Percentiles rank a stretch among this genome's conserved stretches.
Conservation (phyloP, 257 asterid genomes). For the Paulownia fortunei region DNA sequence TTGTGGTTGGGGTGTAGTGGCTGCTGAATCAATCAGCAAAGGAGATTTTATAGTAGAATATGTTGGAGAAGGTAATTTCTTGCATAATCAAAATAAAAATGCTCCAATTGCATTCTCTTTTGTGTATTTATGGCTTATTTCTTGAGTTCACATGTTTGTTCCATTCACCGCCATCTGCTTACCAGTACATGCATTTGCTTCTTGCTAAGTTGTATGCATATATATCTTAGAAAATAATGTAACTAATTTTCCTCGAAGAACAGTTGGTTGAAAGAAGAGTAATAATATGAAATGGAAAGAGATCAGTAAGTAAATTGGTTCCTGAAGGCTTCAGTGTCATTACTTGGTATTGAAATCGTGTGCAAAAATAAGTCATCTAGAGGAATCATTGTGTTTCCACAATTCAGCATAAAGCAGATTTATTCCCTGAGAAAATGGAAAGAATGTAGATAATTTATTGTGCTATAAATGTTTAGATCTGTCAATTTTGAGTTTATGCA, state of each 20-base stretch:
- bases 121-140: not conserved
- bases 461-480: not conserved
- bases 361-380: not conserved
- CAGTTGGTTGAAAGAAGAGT: not conserved
- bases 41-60: constrained; percentile 87
- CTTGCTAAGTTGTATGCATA: constrained; percentile 25
- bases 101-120: constrained; percentile 25
- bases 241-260: not conserved
- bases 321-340: not conserved
- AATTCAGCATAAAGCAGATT: constrained; percentile 7
- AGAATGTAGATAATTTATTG: not conserved
- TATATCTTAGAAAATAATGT: not conserved
- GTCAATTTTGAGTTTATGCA: not conserved
- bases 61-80: constrained; percentile 89
- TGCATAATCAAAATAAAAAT: constrained; percentile 5
- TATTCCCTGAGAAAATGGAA: not conserved
- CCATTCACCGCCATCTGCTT: constrained; percentile 17
- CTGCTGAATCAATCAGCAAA: constrained; percentile 77
- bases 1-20: constrained; percentile 98
- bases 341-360: not conserved
- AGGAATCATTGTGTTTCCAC: not conserved
- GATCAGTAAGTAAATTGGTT: not conserved
- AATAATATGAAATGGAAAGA: constrained; percentile 1
- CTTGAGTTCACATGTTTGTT: constrained; percentile 15
- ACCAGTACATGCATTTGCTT: constrained; percentile 22